Evolutionary conservation across 768 basidiomycete species (phyloP).

Genomic region (Coprinopsis sp.): DNA sequence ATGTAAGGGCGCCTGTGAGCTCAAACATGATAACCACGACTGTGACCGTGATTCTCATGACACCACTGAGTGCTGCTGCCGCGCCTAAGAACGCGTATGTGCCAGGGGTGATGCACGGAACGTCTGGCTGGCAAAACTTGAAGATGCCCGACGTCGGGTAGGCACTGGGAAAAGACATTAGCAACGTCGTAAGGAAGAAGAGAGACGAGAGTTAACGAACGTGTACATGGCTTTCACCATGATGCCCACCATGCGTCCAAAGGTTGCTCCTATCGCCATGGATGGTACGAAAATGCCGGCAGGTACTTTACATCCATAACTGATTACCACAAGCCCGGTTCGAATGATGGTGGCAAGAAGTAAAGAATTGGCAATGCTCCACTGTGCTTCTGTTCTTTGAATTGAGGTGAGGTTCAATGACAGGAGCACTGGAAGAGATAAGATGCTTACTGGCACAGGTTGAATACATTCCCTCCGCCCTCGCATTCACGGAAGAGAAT

Average conservation of each 20-base stretch:
- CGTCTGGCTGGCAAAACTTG: slow-evolving; percentile 83
- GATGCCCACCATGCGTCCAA: slow-evolving; percentile 96
- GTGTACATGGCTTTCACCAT: slow-evolving; percentile 89
- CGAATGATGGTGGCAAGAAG: slow-evolving; percentile 89
- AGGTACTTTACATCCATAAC: slow-evolving; percentile 95
- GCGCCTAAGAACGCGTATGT: slow-evolving; percentile 98
- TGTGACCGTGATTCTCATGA: slow-evolving; percentile 95
- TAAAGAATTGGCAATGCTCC: slow-evolving; percentile 92
- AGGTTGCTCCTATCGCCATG: slow-evolving; percentile 97
- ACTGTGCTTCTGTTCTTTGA: slow-evolving; percentile 78
- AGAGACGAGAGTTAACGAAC: slow-evolving; percentile 41
- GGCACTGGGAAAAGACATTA: slow-evolving; percentile 43
- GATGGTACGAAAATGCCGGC: slow-evolving; percentile 98
- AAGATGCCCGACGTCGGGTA: slow-evolving; percentile 86
- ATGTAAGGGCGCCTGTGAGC: slow-evolving; percentile 93
- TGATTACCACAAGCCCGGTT: slow-evolving; percentile 79
- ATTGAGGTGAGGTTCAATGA: not conserved
- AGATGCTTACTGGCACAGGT: slow-evolving; percentile 97
- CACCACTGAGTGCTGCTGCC: slow-evolving; percentile 91
- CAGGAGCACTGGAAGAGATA: too few relatives aligned
- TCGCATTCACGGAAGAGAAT: slow-evolving; percentile 96
- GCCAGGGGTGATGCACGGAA: slow-evolving; percentile 96
- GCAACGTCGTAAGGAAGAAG: not conserved
- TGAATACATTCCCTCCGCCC: slow-evolving; percentile 81
- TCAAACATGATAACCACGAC: slow-evolving; percentile 99